phyloP scores from a whole-genome alignment of 495 filamentous ascomycete genomes.

The Xylaria venustula region DNA sequence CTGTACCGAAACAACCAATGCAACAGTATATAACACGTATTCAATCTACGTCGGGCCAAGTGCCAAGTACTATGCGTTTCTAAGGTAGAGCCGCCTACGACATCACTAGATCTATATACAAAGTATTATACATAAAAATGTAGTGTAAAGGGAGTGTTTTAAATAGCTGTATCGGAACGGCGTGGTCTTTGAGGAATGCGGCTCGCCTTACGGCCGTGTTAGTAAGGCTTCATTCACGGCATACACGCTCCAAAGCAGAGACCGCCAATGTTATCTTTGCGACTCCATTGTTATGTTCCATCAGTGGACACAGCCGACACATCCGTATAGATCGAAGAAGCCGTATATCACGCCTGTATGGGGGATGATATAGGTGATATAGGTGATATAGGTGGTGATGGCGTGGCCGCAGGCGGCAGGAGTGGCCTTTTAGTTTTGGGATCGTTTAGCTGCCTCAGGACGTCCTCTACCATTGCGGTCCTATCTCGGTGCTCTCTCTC shows the following conservation, averaged over 20 bases:
- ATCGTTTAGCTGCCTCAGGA: slow-evolving; percentile 59
- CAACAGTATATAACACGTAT: no score
- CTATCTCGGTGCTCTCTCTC: slow-evolving; percentile 58
- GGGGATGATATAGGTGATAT: slow-evolving; percentile 18
- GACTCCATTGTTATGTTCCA: background rate
- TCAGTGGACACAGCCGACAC: background rate
- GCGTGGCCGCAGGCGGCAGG: slow-evolving; percentile 26
- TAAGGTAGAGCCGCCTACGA: background rate
- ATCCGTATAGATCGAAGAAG: background rate
- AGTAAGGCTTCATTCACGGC: background rate
- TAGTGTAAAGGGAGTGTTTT: background rate
- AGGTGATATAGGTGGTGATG: background rate
- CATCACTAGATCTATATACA: background rate
- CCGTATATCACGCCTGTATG: background rate
- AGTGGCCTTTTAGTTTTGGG: slow-evolving; percentile 49
- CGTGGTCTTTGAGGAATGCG: background rate
- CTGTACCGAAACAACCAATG: no score
- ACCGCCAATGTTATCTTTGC: background rate
- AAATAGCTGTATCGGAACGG: background rate
- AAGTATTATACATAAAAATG: background rate
- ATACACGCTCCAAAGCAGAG: background rate
- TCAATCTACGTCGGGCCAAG: no score
- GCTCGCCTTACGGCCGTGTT: background rate
- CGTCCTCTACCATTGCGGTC: slow-evolving; percentile 66
- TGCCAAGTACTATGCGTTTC: background rate